phyloP scores from a whole-genome alignment of 2,329 filamentous ascomycete species.

The Xylogone sp. region DNA sequence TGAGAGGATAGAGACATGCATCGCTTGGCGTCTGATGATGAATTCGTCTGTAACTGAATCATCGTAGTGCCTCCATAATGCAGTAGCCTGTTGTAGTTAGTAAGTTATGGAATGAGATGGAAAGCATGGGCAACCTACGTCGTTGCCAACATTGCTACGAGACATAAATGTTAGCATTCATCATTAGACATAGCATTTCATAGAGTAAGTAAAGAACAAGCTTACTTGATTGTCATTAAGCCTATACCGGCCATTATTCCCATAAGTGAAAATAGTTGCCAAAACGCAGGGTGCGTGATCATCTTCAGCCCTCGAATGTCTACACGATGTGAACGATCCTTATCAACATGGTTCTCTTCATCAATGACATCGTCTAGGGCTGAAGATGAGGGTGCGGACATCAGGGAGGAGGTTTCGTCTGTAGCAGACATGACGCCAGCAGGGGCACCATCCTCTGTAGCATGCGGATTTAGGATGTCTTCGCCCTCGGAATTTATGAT shows the following conservation, averaged over 20 bases:
- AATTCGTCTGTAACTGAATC: constrained; percentile 67
- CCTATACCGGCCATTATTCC: constrained; percentile 89
- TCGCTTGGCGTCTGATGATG: constrained; percentile 76
- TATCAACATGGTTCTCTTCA: constrained; percentile 54
- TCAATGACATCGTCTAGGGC: constrained; percentile 41
- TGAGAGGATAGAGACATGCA: constrained; percentile 94
- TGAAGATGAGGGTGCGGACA: constrained; percentile 59
- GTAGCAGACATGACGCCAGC: constrained; percentile 34
- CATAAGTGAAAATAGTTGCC: constrained; percentile 85
- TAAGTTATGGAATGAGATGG: constrained; percentile 6
- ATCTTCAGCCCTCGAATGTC: constrained; percentile 86
- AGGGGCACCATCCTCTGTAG: constrained; percentile 24
- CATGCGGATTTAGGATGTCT: constrained; percentile 24
- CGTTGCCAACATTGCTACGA: constrained; percentile 88
- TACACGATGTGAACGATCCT: constrained; percentile 73
- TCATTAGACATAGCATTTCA: background rate
- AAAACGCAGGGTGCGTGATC: constrained; percentile 73
- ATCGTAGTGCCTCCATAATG: constrained; percentile 85
- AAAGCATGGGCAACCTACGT: constrained; percentile 44
- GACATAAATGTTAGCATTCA: constrained; percentile 25
- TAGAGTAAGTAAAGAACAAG: constrained; percentile 22
- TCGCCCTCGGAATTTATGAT: constrained; percentile 26
- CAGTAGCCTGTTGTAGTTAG: constrained; percentile 48
- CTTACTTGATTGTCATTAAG: constrained; percentile 98
- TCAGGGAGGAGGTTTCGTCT: constrained; percentile 77